Evolutionary conservation across 2,329 filamentous ascomycete species (phyloP), one percentile per base, ranked within the genome.

Genomic region (Graphium sp.): DNA sequence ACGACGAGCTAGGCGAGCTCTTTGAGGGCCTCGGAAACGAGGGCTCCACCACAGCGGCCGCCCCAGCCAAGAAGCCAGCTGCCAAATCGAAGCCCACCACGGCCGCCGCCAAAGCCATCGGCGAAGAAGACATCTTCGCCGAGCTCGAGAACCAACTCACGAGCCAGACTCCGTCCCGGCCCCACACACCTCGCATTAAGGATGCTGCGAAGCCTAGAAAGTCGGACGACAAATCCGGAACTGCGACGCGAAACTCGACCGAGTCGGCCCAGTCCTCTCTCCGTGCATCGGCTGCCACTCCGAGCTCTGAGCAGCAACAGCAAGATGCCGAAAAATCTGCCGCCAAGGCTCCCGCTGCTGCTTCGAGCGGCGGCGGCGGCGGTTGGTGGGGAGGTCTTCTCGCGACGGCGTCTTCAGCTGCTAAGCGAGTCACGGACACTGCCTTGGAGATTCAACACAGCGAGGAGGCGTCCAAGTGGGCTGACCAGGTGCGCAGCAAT

Each of bases 401-500:
- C 21, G 81, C 80, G 23, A 85, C 82, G 1, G 84, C 84, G 20
- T 71, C 76, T 4, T 76, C 79, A n/a, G 81, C 78, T 16, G 74
- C 91, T 54, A 92, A 91, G 60, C 82, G 87, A 50, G 87, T 89
- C 26, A 85, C 94, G 53, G 82, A 77, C 6, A 78, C 85, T 1
- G 85, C 92, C 38, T 92, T 87, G 49, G 83, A 95, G 51, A 85
- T 98, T 26, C 82, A 93, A 49, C 77, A 89, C 47, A 94, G 92
- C 43, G 84, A 95, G 47, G 89, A 98, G 50, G 89, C 87, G 29
- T 85, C 87, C 58, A 80, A 82, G 49, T 98, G 87, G 84, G 82
- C 85, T 2, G 81, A 93, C 30, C 87, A 95, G 49, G 79, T 95
- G 31, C 76, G 76, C 45, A 85, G 84, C 34, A 93, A 93, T 46